Base-by-base conservation (phyloP, 148 eudicot genomes). In the Cornus controversa region DNA sequence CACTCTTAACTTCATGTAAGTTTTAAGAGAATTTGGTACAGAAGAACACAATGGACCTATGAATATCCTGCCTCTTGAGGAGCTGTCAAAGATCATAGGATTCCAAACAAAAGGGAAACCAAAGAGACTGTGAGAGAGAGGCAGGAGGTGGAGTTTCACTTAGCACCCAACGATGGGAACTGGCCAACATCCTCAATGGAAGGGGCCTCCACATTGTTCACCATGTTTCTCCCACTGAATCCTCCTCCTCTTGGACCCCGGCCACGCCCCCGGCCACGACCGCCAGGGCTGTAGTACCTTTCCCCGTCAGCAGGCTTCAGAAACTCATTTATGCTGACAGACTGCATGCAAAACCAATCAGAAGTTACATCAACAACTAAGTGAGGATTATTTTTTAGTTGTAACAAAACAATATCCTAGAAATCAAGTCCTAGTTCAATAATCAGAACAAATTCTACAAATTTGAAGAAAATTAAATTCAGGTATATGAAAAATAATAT, bases 261-360 rank as follows among this genome's bases (percentile, higher is more conserved):
- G 25, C 90, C 86, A 6, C 92, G 82, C 7, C 92, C 88, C 66
- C 90, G 75, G 67, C 90, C 90, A 68, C 92, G 88, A 13, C 89
- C 90, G 26, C 88, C 87, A 0, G 85, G 66, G 68, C 87, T 81
- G 72, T 84, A 63, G 85, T 73, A 67, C 23, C 78, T 66, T 65
- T 85, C 92, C n/a, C 87, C 86, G 2, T 87, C 90, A 24, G 84
- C 80, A 24, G 92, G 90, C 85, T 84, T 89, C 70, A 89, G 81
- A 66, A 89, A 89, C 77, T 89, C 89, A 62, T 87, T 84, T 20
- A 89, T 87, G 87, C 90, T 89, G 78, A 89, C 82, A 15, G 87
- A 75, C 91, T 89, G 83, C 74, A 57, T 14, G 18, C 8, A 66
- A 6, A 73, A 65, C 40, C n/a, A 65, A n/a, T 37, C 10, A 58